Conservation (phyloP, 805 yeast species). For the Ogataea trehalophila region DNA sequence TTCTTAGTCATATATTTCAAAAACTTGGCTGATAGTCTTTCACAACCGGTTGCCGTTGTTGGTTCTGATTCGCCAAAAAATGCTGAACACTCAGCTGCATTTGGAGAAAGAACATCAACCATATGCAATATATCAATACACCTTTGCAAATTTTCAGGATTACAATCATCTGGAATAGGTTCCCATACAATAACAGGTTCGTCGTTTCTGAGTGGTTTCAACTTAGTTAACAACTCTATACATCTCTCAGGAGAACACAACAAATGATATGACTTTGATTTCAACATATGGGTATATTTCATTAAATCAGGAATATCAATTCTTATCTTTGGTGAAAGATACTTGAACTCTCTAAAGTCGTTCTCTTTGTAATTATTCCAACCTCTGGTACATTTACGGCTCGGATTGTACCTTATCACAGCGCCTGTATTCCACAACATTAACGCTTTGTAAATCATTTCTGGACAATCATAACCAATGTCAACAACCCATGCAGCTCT, state of each 20-base stretch:
- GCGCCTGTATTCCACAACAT: slow-evolving; percentile 59
- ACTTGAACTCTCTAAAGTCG: slow-evolving; percentile 58
- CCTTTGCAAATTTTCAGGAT: slow-evolving; percentile 40
- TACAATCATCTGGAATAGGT: slow-evolving; percentile 78
- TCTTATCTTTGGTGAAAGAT: slow-evolving; percentile 55
- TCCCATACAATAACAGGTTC: slow-evolving; percentile 66
- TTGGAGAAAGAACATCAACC: slow-evolving; percentile 72
- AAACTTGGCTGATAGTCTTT: slow-evolving; percentile 38
- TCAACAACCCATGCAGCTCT: slow-evolving; percentile 70
- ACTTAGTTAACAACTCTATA: slow-evolving; percentile 37
- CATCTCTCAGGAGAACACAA: slow-evolving; percentile 70
- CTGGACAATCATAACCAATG: slow-evolving; percentile 74
- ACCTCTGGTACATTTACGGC: slow-evolving; percentile 72
- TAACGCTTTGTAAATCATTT: slow-evolving; percentile 37
- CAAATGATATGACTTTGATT: slow-evolving; percentile 55
- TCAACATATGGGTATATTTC: slow-evolving; percentile 31
- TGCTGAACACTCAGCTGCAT: slow-evolving; percentile 74
- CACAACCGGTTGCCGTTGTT: slow-evolving; percentile 33
- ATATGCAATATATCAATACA: slow-evolving; percentile 35
- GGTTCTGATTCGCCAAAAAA: slow-evolving; percentile 51
- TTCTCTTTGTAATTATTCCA: slow-evolving; percentile 66
- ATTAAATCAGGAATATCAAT: slow-evolving; percentile 53
- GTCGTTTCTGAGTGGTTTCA: slow-evolving; percentile 17
- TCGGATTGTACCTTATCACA: slow-evolving; percentile 44
- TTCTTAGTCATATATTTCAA: slow-evolving; percentile 35